phyloP scores from a whole-genome alignment of 306 rosid species.

The Glycine latifolia region DNA sequence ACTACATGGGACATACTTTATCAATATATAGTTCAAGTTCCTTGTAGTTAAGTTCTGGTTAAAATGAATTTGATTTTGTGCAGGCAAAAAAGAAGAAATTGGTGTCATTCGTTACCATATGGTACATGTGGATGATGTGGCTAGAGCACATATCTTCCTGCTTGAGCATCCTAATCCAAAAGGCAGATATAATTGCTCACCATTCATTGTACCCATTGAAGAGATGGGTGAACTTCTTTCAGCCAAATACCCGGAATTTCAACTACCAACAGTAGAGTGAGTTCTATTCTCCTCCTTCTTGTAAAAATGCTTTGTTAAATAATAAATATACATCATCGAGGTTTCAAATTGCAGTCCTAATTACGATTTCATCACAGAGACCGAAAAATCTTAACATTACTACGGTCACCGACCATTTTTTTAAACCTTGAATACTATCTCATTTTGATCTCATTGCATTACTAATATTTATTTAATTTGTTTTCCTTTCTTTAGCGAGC shows the following conservation, averaged over 20 bases:
- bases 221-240: conserved; percentile 48
- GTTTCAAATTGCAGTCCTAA: not conserved
- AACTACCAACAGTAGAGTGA: conserved; percentile 63
- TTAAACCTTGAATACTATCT: not conserved
- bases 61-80: conserved; percentile 15
- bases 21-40: not conserved
- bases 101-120: conserved; percentile 43
- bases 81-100: conserved; percentile 52
- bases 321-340: not conserved
- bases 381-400: not conserved
- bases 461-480: not conserved
- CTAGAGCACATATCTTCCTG: conserved; percentile 65
- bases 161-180: conserved; percentile 61
- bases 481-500: conserved; percentile 40
- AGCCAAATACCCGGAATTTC: conserved; percentile 58
- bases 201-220: conserved; percentile 45
- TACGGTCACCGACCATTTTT: not conserved
- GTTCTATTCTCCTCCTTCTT: conserved; percentile 33
- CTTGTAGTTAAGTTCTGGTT: not conserved
- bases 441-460: not conserved
- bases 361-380: not conserved
- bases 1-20: no score
- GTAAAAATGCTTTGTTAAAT: not conserved
- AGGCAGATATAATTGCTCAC: conserved; percentile 71
- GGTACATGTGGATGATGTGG: conserved; percentile 72